These are phyloP conservation scores for Trypethelium eluteriae DNA, from an alignment of 495 filamentous ascomycete species.

Conservation along the genomic window DNA sequence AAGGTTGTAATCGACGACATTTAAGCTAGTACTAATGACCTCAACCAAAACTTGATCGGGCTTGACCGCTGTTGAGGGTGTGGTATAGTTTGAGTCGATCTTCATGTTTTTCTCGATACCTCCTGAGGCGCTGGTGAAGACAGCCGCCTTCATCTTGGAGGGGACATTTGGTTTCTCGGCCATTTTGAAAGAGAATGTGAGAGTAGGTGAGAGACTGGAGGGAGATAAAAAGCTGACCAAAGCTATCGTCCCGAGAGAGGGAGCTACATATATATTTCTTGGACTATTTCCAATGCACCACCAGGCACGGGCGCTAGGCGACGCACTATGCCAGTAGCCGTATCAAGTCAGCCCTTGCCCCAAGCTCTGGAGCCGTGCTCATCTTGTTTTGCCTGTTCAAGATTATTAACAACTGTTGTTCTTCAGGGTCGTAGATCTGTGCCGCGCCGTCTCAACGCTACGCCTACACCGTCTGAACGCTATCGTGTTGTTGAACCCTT, in stretches of 20 bases:
- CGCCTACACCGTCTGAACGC: too few species aligned
- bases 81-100: conserved; percentile 14
- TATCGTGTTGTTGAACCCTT: too few species aligned
- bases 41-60: conserved; percentile 26
- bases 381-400: too few species aligned
- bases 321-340: too few species aligned
- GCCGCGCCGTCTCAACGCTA: too few species aligned
- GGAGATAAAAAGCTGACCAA: conserved; percentile 18
- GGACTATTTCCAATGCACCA: too few species aligned
- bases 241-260: conserved; percentile 16
- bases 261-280: background rate
- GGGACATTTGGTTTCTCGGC: conserved; percentile 11
- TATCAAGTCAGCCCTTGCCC: too few species aligned
- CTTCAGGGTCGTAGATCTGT: too few species aligned
- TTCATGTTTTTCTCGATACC: conserved; percentile 32
- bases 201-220: too few species aligned
- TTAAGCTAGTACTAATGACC: conserved; percentile 29
- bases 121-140: conserved; percentile 21
- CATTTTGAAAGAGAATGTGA: conserved; percentile 9
- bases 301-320: too few species aligned
- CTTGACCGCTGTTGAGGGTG: conserved; percentile 18
- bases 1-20: conserved; percentile 33
- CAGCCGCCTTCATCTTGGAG: conserved; percentile 30
- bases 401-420: too few species aligned
- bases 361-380: too few species aligned